Evolutionary conservation across 2,329 filamentous ascomycete genomes (phyloP).

Genomic region (Penicillium sp.): DNA sequence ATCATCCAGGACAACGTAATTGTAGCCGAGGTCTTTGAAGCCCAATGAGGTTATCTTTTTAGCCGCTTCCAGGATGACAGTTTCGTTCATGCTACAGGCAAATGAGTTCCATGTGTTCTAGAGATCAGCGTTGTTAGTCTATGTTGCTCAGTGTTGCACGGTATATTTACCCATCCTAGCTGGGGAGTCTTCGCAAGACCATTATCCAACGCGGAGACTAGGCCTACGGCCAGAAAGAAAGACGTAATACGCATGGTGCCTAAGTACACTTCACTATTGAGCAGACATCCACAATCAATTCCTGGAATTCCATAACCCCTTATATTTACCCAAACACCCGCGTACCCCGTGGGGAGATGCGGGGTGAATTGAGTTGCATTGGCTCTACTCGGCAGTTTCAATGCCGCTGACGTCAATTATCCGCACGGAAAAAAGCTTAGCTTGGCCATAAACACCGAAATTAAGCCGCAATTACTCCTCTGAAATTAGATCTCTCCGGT

Average conservation of each 20-base stretch:
- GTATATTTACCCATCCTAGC: constrained; percentile 40
- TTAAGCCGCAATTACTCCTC: neutral
- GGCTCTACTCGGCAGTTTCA: neutral
- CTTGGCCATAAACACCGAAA: neutral
- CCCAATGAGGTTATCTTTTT: constrained; percentile 43
- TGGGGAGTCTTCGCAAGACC: constrained; percentile 43
- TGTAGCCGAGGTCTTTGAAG: constrained; percentile 46
- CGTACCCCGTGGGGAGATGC: constrained; percentile 2
- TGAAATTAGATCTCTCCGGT: neutral
- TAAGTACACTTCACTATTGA: neutral
- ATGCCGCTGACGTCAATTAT: neutral
- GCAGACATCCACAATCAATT: too few relatives aligned
- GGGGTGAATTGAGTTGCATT: neutral
- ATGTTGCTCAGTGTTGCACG: neutral
- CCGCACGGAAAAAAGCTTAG: neutral
- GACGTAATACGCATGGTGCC: neutral
- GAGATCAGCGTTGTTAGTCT: neutral
- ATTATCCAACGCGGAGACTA: constrained; percentile 37
- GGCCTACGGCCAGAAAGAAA: constrained; percentile 11
- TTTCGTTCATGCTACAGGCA: constrained; percentile 46
- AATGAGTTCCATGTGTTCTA: constrained; percentile 44
- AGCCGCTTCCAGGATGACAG: constrained; percentile 45
- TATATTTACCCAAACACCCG: constrained; percentile 1
- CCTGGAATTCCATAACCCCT: neutral
- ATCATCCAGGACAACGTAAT: constrained; percentile 53